Percentiles rank a stretch among this genome's conserved stretches.
phyloP scores from a whole-genome alignment of 495 filamentous ascomycete genomes.

The Chlorociboria aeruginascens region DNA sequence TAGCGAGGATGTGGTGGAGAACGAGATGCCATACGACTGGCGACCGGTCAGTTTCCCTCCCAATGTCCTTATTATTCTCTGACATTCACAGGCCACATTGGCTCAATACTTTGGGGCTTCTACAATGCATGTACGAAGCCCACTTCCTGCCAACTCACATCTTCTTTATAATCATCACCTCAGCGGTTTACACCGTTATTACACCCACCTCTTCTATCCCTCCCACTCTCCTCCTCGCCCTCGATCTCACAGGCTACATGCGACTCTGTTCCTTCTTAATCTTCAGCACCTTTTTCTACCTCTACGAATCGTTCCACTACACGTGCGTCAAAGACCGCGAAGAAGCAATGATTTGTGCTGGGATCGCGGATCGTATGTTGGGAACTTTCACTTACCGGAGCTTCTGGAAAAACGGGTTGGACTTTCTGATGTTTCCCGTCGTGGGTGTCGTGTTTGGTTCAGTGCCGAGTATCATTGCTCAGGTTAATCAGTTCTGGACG shows the following conservation, averaged over 20 bases:
- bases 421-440: slow-evolving; percentile 48
- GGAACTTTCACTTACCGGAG: slow-evolving; percentile 42
- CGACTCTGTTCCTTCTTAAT: slow-evolving; percentile 45
- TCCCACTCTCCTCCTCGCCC: slow-evolving; percentile 38
- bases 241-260: slow-evolving; percentile 42
- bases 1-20: neutral
- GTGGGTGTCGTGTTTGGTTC: slow-evolving; percentile 50
- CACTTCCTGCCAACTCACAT: slow-evolving; percentile 57
- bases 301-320: slow-evolving; percentile 51
- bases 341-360: slow-evolving; percentile 50
- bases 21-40: neutral
- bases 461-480: slow-evolving; percentile 49
- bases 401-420: slow-evolving; percentile 14
- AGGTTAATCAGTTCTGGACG: slow-evolving; percentile 55
- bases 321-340: slow-evolving; percentile 40
- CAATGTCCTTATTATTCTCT: neutral
- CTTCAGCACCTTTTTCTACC: slow-evolving; percentile 44
- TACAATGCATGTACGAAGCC: slow-evolving; percentile 54
- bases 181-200: slow-evolving; percentile 39
- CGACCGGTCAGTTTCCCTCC: neutral
- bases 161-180: slow-evolving; percentile 46
- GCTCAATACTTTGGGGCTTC: slow-evolving; percentile 24
- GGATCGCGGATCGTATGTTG: slow-evolving; percentile 43
- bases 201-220: slow-evolving; percentile 28
- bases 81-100: neutral